These are phyloP conservation scores for Sclerotinia trifoliorum DNA, from an alignment of 2,329 filamentous ascomycete genomes.

Conservation along the genomic window DNA sequence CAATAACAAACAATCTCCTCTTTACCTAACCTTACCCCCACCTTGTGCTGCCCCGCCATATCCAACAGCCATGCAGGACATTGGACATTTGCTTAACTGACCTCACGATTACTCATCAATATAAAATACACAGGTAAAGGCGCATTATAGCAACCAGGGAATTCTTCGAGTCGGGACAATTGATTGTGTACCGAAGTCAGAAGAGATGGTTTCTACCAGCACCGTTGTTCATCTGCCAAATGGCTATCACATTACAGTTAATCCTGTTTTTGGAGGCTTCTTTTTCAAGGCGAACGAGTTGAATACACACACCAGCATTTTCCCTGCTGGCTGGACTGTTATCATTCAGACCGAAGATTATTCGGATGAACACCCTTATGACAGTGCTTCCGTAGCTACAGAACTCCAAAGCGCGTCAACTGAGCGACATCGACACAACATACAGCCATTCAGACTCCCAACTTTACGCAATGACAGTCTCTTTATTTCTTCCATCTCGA, in stretches of 20 bases:
- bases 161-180: background rate
- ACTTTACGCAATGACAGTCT: conserved; percentile 77
- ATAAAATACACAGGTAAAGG: background rate
- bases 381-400: conserved; percentile 32
- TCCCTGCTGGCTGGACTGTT: conserved; percentile 87
- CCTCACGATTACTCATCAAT: background rate
- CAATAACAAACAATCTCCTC: background rate
- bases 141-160: background rate
- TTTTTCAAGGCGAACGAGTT: conserved; percentile 84
- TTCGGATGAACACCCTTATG: conserved; percentile 37
- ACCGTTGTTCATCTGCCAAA: conserved; percentile 72
- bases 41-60: background rate
- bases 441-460: conserved; percentile 69
- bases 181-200: background rate
- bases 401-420: conserved; percentile 37
- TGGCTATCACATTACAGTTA: conserved; percentile 77
- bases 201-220: conserved; percentile 32
- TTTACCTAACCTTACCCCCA: background rate
- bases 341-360: conserved; percentile 68
- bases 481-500: conserved; percentile 90
- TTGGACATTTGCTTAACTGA: background rate
- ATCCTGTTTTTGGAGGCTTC: conserved; percentile 85
- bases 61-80: background rate
- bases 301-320: conserved; percentile 65
- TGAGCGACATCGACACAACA: conserved; percentile 44